These are phyloP conservation scores for Yarrowia divulgata DNA, from an alignment of 805 yeast genomes.

Conservation along the genomic window DNA sequence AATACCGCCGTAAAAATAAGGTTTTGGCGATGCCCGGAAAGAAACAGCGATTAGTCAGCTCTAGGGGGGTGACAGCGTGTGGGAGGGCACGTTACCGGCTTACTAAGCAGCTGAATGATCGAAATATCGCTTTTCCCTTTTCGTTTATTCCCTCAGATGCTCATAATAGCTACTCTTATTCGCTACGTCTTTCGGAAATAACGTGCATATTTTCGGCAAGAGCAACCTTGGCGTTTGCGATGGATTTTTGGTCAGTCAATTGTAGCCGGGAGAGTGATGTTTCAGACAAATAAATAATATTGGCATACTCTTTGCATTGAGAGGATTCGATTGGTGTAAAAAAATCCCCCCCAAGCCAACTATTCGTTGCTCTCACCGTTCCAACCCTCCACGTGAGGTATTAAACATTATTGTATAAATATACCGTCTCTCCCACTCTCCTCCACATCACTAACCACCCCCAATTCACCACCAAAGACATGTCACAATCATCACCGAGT, in stretches of 20 bases:
- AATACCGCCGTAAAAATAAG: conserved; percentile 1
- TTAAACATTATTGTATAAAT: conserved; percentile 14
- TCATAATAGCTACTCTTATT: neutral
- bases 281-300: too few relatives aligned
- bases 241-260: neutral
- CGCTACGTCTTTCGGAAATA: conserved; percentile 14
- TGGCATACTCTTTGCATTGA: too few relatives aligned
- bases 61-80: neutral
- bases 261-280: neutral
- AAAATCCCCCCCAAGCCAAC: too few relatives aligned
- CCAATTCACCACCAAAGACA: neutral
- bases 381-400: neutral
- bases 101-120: too few relatives aligned
- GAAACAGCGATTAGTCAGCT: neutral
- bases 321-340: neutral
- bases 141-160: neutral
- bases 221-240: conserved; percentile 26
- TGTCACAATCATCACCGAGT: conserved; percentile 31
- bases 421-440: neutral
- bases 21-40: neutral
- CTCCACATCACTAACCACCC: neutral
- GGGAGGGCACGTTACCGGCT: neutral
- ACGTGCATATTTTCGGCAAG: conserved; percentile 36
- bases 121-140: too few relatives aligned
- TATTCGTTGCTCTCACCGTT: neutral